These are phyloP conservation scores for Elsinoe perseae DNA, from an alignment of 2,329 filamentous ascomycete species.

Conservation along the genomic window DNA sequence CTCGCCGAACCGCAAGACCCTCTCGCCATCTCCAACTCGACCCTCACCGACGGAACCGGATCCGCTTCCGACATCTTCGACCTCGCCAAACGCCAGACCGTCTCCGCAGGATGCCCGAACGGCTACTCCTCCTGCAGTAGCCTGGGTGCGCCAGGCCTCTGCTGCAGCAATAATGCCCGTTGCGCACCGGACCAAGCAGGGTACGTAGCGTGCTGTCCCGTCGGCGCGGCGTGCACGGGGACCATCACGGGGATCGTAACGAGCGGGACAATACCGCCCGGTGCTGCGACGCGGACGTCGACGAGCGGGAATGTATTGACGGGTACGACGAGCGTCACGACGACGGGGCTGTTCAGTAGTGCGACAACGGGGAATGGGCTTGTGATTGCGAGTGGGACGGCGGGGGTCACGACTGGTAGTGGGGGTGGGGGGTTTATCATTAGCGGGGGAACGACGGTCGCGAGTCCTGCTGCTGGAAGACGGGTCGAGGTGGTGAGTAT, in stretches of 20 bases:
- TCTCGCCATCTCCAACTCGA: background rate
- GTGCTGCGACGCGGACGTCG: slow-evolving; percentile 20
- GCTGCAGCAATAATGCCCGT: slow-evolving; percentile 46
- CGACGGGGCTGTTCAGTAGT: slow-evolving; percentile 19
- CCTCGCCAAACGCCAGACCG: slow-evolving; percentile 30
- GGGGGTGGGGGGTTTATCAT: slow-evolving; percentile 27
- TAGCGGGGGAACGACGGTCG: slow-evolving; percentile 28
- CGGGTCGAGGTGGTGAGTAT: slow-evolving; percentile 28
- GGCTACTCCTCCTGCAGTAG: slow-evolving; percentile 47
- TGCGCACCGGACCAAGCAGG: slow-evolving; percentile 51
- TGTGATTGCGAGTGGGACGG: slow-evolving; percentile 21
- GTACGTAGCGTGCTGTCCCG: slow-evolving; percentile 55
- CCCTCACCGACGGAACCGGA: background rate
- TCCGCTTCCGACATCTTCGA: slow-evolving; percentile 18
- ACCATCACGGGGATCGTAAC: slow-evolving; percentile 36
- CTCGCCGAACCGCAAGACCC: slow-evolving; percentile 6
- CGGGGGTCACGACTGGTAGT: slow-evolving; percentile 17
- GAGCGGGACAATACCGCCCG: slow-evolving; percentile 26
- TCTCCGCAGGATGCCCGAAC: slow-evolving; percentile 40
- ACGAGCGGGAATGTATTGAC: slow-evolving; percentile 9
- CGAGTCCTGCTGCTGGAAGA: slow-evolving; percentile 26
- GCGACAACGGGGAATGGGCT: slow-evolving; percentile 23
- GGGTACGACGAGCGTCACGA: slow-evolving; percentile 18
- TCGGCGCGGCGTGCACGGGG: slow-evolving; percentile 51
- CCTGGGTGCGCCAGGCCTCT: slow-evolving; percentile 46